phyloP scores from a whole-genome alignment of 768 basidiomycete genomes.

The Asterophora lycoperdoides region DNA sequence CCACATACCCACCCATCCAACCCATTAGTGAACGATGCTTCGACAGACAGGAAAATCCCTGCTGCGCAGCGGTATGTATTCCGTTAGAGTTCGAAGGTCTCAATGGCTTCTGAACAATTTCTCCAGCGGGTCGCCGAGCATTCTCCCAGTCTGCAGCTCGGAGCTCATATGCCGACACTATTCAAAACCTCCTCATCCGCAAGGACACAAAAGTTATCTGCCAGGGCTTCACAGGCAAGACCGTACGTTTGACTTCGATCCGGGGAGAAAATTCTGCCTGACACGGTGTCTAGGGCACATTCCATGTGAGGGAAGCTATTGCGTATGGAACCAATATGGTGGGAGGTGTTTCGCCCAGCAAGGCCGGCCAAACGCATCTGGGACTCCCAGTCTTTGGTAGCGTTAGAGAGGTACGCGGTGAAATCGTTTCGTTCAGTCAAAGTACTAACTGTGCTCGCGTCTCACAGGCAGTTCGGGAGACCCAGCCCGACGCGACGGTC shows the following conservation, averaged over 20 bases:
- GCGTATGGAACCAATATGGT: conserved; percentile 97
- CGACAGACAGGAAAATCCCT: conserved; percentile 58
- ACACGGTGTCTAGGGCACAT: conserved; percentile 67
- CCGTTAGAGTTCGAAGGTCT: not conserved
- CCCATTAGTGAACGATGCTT: conserved; percentile 42
- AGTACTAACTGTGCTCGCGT: not conserved
- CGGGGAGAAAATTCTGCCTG: not conserved
- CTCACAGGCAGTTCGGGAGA: conserved; percentile 76
- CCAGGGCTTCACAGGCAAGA: conserved; percentile 95
- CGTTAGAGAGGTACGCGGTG: conserved; percentile 72
- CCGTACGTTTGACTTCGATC: conserved; percentile 45
- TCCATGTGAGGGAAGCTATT: conserved; percentile 91
- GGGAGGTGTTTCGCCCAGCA: conserved; percentile 94
- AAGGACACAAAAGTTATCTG: conserved; percentile 93
- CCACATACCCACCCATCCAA: conserved; percentile 1
- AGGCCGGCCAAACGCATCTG: conserved; percentile 93
- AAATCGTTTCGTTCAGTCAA: not conserved
- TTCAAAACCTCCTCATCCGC: conserved; percentile 87
- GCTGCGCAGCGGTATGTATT: conserved; percentile 43
- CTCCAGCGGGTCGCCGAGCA: conserved; percentile 63
- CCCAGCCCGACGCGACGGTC: conserved; percentile 88
- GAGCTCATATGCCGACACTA: conserved; percentile 81
- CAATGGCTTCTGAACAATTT: conserved; percentile 7
- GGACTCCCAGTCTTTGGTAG: conserved; percentile 92
- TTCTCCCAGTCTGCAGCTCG: conserved; percentile 77